Percentiles rank a stretch among this genome's conserved stretches.
These are phyloP conservation scores for Vanrija sp. DNA, from an alignment of 1,284 basidiomycete genomes.

Conservation along the genomic window DNA sequence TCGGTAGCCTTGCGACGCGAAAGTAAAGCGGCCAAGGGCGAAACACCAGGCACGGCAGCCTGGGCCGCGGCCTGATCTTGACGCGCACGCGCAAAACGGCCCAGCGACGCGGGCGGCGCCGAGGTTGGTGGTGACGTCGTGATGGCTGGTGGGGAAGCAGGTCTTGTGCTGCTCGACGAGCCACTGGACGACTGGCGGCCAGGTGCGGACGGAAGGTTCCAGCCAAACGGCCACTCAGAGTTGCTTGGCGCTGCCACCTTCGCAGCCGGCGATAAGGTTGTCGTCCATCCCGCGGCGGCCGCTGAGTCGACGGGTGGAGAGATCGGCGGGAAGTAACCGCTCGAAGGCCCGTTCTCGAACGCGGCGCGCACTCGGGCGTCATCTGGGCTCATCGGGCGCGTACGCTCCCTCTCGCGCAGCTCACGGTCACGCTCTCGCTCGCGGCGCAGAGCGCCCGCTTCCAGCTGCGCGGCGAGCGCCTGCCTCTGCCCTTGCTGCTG, in stretches of 20 bases:
- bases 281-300: conserved; percentile 17
- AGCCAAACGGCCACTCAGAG: conserved; percentile 7
- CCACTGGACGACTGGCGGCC: conserved; percentile 5
- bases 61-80: conserved; percentile 20
- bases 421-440: conserved; percentile 10
- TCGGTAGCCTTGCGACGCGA: conserved; percentile 20
- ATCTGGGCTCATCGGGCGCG: conserved; percentile 14
- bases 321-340: conserved; percentile 11
- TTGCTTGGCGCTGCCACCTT: neutral
- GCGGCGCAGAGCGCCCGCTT: conserved; percentile 19
- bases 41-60: conserved; percentile 11
- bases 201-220: conserved; percentile 1
- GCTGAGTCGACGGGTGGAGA: conserved; percentile 15
- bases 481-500: conserved; percentile 19
- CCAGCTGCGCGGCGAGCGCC: conserved; percentile 27
- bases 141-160: conserved; percentile 6
- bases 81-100: conserved; percentile 34
- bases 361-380: conserved; percentile 25
- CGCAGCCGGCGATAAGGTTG: neutral
- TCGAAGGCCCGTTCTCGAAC: conserved; percentile 25
- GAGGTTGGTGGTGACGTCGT: conserved; percentile 3
- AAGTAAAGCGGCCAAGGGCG: conserved; percentile 16
- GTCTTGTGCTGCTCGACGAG: conserved; percentile 4
- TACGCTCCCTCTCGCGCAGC: conserved; percentile 11
- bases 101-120: conserved; percentile 13